Percentiles rank a stretch among this genome's conserved stretches.
Conservation (phyloP, 139 green algal species). For the Chlamydomonas sphaeroides region DNA sequence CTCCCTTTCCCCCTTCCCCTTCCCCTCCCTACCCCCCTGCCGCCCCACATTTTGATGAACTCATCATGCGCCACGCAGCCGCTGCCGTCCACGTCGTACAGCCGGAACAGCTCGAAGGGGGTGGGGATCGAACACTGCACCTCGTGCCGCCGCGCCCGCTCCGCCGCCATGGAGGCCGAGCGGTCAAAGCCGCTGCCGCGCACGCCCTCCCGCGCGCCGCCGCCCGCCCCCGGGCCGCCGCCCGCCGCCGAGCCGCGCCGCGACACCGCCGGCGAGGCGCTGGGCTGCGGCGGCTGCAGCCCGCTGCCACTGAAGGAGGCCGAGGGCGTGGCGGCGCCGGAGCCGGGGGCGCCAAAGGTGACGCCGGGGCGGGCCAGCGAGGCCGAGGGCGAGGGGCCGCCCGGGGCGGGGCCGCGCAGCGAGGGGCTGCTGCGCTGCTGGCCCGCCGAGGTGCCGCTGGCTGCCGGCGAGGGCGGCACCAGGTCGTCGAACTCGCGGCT, state of each 20-base stretch:
- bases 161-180: too few species aligned
- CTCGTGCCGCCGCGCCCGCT: neutral
- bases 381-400: neutral
- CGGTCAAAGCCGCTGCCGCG: too few species aligned
- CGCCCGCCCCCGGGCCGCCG: too few species aligned
- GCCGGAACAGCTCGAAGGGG: slow-evolving; percentile 36
- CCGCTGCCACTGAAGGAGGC: neutral
- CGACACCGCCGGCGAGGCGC: neutral
- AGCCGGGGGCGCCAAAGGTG: neutral
- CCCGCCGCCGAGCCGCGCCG: too few species aligned
- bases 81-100: slow-evolving; percentile 39
- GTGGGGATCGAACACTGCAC: slow-evolving; percentile 19
- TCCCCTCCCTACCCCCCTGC: neutral
- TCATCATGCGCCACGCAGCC: slow-evolving; percentile 23
- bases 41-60: slow-evolving; percentile 19
- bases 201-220: too few species aligned
- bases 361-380: neutral
- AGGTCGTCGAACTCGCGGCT: too few species aligned
- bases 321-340: too few species aligned
- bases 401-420: neutral
- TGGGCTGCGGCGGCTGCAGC: neutral
- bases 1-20: neutral
- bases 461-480: too few species aligned
- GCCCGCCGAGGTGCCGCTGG: too few species aligned
- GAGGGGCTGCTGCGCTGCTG: too few species aligned